Evolutionary conservation across 345 rosid genomes (phyloP), one percentile per base, ranked within the genome.

Genomic region (Anacardium occidentale): DNA sequence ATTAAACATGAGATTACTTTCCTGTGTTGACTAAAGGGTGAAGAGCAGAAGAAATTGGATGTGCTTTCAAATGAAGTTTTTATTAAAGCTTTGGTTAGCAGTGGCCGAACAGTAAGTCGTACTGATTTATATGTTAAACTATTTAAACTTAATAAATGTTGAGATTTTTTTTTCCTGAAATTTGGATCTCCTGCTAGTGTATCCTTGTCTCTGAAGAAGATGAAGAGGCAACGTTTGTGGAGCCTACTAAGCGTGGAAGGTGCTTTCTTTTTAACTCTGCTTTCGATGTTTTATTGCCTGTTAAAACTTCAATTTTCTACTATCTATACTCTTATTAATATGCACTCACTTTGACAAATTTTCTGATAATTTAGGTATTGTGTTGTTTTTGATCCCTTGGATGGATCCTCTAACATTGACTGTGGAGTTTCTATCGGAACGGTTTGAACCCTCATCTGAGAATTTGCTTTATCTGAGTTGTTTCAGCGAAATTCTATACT

Each of bases 401-500:
- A 92, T 83, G 99, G 99, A 42, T 95, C 98, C 52, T 95, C 99
- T 53, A 95, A 95, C 85, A 95, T 95, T 40, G 98, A 95, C 74
- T 95, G 99, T 64, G 99, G 93, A 26, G 99, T 95, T 70, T 89
- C 98, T 59, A 95, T 95, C 81, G 99, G 99, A 82, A 92, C 99
- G 13, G 98, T 94, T 87, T 61, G 81, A 26, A 60, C 51, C 68
- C 66, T 71, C 57, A 57, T 56, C 70, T 34, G 24, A 37, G 26
- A 70, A 37, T 51, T 11, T 17, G 24, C 20, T 18, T 25, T 34
- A 20, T 9, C 34, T 32, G 2, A 69, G 13, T 48, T 69, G 11
- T 51, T 69, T n/a, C 44, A 26, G 25, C 47, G 40, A 44, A 55
- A 66, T 66, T 61, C 20, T 53, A 44, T 56, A 26, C 73, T 40